Base-by-base conservation (phyloP, 2,329 filamentous ascomycete genomes). In the Ophiostoma pallidulum region DNA sequence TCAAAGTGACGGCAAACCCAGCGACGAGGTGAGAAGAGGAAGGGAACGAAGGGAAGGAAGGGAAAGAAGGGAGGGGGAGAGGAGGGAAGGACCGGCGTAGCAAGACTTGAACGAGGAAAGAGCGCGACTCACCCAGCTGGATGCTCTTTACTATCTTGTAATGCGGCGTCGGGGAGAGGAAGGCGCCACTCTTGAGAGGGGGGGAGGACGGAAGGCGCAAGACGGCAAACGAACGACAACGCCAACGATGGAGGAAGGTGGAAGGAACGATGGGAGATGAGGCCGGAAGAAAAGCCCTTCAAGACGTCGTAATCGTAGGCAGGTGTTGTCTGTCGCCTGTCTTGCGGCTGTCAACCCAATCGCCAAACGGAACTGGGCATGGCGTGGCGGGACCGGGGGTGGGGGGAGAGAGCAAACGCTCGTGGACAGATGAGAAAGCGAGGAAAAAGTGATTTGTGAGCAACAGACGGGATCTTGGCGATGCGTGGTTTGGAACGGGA, bases 221-320 rank as follows among this genome's bases (percentile, higher is more conserved):
- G 32, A 35, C n/a, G n/a, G 16, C 8, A 14, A 18, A 9, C 14
- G 18, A 18, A 35, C 32, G 32, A 18, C 14, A 4, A 35, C 14
- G 8, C 6, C 13, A 18, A n/a, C n/a, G n/a, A 35, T 16, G n/a
- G 20, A 39, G n/a, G 19, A 36, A 18, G 10, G 38, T 26, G 38
- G 8, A 28, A 24, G 14, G 7, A 31, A 18, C 26, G 10, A 31
- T n/a, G 35, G 7, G 37, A 39, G 19, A 39, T n/a, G 4, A 22
- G 18, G 26, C 31, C 22, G 42, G 42, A 33, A 45, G 29, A 37
- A 22, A 37, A 22, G 24, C 16, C 42, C 42, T 26, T 45, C 36
- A n/a, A 20, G 28, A 45, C 37, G 29, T 45, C 24, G 42, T 45
- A 20, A 45, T n/a, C n/a, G n/a, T n/a, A n/a, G n/a, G n/a, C n/a